phyloP scores from a whole-genome alignment of 805 yeast genomes.

The Dipodascopsis uninucleata region DNA sequence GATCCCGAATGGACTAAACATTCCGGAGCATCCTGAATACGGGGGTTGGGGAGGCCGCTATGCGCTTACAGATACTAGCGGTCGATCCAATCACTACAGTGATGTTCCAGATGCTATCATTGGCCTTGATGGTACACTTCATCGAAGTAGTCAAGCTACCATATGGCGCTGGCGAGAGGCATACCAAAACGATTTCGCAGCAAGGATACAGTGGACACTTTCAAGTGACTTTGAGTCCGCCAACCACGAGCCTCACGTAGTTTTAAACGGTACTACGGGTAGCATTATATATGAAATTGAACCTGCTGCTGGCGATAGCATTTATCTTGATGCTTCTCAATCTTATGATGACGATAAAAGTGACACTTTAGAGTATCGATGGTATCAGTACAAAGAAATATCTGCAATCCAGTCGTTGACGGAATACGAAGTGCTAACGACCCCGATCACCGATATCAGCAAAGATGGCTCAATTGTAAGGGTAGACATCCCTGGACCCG shows the following conservation, averaged over 20 bases:
- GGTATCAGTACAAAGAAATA: slow-evolving; percentile 5
- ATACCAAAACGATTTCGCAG: slow-evolving; percentile 9
- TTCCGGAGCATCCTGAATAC: slow-evolving; percentile 7
- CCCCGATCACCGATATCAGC: too few relatives aligned
- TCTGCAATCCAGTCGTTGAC: slow-evolving; percentile 1
- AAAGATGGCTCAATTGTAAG: too few relatives aligned
- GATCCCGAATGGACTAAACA: slow-evolving; percentile 9
- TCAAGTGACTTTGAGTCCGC: not conserved
- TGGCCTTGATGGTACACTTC: slow-evolving; percentile 1
- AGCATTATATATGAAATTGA: not conserved
- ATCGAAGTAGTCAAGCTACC: slow-evolving; percentile 4
- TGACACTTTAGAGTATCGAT: slow-evolving; percentile 1
- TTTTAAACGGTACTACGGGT: slow-evolving; percentile 4
- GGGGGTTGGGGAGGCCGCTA: slow-evolving; percentile 11
- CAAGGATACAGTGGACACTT: slow-evolving; percentile 9
- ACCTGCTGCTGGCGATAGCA: not conserved
- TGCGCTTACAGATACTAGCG: not conserved
- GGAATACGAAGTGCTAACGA: slow-evolving; percentile 2
- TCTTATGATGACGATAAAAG: slow-evolving; percentile 10
- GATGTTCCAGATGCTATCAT: slow-evolving; percentile 9
- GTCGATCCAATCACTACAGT: not conserved
- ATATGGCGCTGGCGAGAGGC: slow-evolving; percentile 12
- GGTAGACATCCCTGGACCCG: too few relatives aligned
- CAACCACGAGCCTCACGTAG: slow-evolving; percentile 7
- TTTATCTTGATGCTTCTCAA: slow-evolving; percentile 4